These are phyloP conservation scores for Ophiostoma pallidulum DNA, from an alignment of 2,329 filamentous ascomycete genomes.

Conservation along the genomic window DNA sequence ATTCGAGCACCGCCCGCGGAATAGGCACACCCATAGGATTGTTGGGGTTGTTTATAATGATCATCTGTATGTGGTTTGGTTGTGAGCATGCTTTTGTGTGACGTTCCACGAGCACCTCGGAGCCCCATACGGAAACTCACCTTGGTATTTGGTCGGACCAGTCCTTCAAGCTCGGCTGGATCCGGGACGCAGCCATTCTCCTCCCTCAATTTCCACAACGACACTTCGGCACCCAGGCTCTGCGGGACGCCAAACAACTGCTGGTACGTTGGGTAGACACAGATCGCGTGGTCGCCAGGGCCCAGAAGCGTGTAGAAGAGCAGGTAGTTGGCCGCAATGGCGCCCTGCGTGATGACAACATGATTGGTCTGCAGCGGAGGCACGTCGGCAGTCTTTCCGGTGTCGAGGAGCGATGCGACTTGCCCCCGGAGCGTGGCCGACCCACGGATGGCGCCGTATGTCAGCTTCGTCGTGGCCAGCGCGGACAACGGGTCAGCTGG, in stretches of 20 bases:
- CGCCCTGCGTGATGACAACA: slow-evolving; percentile 68
- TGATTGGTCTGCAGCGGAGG: slow-evolving; percentile 41
- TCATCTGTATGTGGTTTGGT: too few relatives aligned
- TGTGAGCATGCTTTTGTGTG: too few relatives aligned
- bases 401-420: slow-evolving; percentile 48
- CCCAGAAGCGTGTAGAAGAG: slow-evolving; percentile 62
- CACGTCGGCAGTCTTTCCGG: slow-evolving; percentile 27
- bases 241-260: slow-evolving; percentile 69
- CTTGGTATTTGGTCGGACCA: slow-evolving; percentile 63
- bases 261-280: slow-evolving; percentile 80
- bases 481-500: slow-evolving; percentile 34
- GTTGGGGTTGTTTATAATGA: slow-evolving; percentile 61
- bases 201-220: slow-evolving; percentile 61
- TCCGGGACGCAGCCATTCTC: slow-evolving; percentile 59
- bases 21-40: slow-evolving; percentile 72
- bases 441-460: slow-evolving; percentile 65
- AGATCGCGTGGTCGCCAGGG: slow-evolving; percentile 73
- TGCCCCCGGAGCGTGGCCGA: slow-evolving; percentile 54
- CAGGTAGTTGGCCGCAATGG: slow-evolving; percentile 79
- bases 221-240: slow-evolving; percentile 66
- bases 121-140: slow-evolving; percentile 47
- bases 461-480: slow-evolving; percentile 44
- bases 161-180: slow-evolving; percentile 50
- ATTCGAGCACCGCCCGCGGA: slow-evolving; percentile 47
- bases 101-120: too few relatives aligned